These are phyloP conservation scores for Aspergillus indologenus DNA, from an alignment of 495 filamentous ascomycete species.

Conservation along the genomic window DNA sequence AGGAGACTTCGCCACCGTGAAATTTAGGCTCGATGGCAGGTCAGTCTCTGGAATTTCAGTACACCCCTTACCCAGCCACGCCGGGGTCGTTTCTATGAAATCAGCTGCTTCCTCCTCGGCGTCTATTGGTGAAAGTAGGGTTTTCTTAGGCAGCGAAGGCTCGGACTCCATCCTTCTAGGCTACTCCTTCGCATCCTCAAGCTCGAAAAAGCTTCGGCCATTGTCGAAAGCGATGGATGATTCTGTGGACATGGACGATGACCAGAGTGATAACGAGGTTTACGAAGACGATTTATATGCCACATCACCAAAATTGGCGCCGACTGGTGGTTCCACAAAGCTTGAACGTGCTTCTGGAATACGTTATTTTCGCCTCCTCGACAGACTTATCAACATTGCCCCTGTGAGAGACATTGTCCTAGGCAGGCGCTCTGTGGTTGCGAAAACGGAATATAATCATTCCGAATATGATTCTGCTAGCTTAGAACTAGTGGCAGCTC, in stretches of 20 bases:
- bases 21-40: slow-evolving; percentile 86
- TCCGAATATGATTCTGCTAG: slow-evolving; percentile 46
- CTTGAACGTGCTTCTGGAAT: slow-evolving; percentile 42
- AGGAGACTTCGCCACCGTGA: slow-evolving; percentile 71
- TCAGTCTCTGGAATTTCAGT: slow-evolving; percentile 83
- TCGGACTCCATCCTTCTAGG: slow-evolving; percentile 78
- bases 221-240: slow-evolving; percentile 48
- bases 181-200: slow-evolving; percentile 62
- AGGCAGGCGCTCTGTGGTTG: slow-evolving; percentile 41
- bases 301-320: slow-evolving; percentile 35
- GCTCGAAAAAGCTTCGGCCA: slow-evolving; percentile 42
- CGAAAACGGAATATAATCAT: slow-evolving; percentile 2
- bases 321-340: slow-evolving; percentile 19
- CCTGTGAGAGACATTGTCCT: slow-evolving; percentile 71
- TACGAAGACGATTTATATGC: slow-evolving; percentile 76
- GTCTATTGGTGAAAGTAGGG: slow-evolving; percentile 60
- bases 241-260: slow-evolving; percentile 38
- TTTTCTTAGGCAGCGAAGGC: slow-evolving; percentile 85
- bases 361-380: slow-evolving; percentile 72
- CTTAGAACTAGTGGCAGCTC: slow-evolving; percentile 68
- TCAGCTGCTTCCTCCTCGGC: slow-evolving; percentile 66
- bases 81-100: slow-evolving; percentile 59
- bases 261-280: slow-evolving; percentile 60
- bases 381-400: slow-evolving; percentile 70
- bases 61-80: slow-evolving; percentile 54